phyloP scores from a whole-genome alignment of 192 early-diverging fungal species.

The Allomyces javanicus region DNA sequence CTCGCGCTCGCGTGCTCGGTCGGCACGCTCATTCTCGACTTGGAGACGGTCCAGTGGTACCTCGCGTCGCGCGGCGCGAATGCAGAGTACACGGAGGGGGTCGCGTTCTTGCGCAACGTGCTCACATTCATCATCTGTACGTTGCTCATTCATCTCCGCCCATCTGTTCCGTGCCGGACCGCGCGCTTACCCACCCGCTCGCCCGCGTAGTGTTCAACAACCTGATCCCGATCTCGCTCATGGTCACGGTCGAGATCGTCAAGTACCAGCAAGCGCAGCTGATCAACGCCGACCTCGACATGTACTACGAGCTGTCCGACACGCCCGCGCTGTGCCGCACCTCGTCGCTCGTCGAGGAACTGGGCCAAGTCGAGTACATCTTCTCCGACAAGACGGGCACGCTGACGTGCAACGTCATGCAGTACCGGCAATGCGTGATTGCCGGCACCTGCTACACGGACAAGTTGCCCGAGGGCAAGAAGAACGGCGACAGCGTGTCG shows the following conservation, averaged over 20 bases:
- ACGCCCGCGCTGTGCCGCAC: slow-evolving; percentile 11
- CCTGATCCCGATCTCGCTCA: slow-evolving; percentile 53
- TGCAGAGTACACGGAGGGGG: too few relatives aligned
- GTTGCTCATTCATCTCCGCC: neutral
- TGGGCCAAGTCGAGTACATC: slow-evolving; percentile 5
- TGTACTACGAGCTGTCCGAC: slow-evolving; percentile 14
- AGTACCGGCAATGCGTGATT: slow-evolving; percentile 11
- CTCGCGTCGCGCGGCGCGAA: neutral
- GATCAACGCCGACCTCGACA: slow-evolving; percentile 3
- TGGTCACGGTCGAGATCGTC: slow-evolving; percentile 49
- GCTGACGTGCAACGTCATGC: slow-evolving; percentile 1
- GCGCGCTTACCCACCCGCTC: slow-evolving; percentile 13
- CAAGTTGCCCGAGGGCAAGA: neutral
- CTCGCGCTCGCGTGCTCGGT: slow-evolving; percentile 73
- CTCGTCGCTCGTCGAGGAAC: slow-evolving; percentile 1
- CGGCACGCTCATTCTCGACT: slow-evolving; percentile 41
- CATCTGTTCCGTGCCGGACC: slow-evolving; percentile 5
- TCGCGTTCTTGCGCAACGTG: too few relatives aligned
- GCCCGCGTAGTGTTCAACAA: slow-evolving; percentile 42
- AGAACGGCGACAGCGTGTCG: too few relatives aligned
- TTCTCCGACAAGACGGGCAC: slow-evolving; percentile 6
- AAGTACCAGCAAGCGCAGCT: slow-evolving; percentile 18
- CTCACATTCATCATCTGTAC: neutral
- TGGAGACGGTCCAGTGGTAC: neutral
- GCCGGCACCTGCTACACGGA: slow-evolving; percentile 1